Conservation (phyloP, 805 yeast genomes). For the Suhomyces sp. region DNA sequence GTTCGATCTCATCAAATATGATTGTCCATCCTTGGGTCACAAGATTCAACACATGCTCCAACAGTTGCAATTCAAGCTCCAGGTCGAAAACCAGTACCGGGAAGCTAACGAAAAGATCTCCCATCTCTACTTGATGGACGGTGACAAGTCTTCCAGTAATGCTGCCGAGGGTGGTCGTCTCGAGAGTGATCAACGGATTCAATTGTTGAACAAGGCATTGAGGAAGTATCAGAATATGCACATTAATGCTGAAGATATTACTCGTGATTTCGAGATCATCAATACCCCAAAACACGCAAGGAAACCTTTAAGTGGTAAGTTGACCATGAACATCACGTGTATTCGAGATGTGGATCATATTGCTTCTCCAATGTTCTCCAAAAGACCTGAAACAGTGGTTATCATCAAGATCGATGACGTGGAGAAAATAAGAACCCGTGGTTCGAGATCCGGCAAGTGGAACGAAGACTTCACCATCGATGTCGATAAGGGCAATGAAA, state of each 20-base stretch:
- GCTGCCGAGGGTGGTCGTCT: conserved; percentile 87
- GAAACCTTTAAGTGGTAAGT: conserved; percentile 78
- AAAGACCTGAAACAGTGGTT: conserved; percentile 76
- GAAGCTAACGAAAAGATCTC: conserved; percentile 90
- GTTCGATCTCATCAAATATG: conserved; percentile 83
- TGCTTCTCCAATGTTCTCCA: conserved; percentile 75
- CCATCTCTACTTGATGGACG: conserved; percentile 83
- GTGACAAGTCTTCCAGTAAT: conserved; percentile 79
- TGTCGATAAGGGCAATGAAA: conserved; percentile 89
- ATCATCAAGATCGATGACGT: conserved; percentile 86
- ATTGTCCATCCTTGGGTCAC: conserved; percentile 92
- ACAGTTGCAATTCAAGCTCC: conserved; percentile 88
- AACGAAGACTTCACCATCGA: conserved; percentile 76
- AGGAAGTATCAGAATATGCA: conserved; percentile 90
- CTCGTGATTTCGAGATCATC: conserved; percentile 62
- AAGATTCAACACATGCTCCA: conserved; percentile 94
- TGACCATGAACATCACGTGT: conserved; percentile 70
- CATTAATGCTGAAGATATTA: conserved; percentile 62
- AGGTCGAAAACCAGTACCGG: conserved; percentile 90
- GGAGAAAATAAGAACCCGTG: conserved; percentile 71
- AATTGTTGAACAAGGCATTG: conserved; percentile 75
- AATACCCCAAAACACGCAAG: conserved; percentile 74
- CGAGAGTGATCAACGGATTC: conserved; percentile 84
- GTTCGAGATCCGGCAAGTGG: conserved; percentile 77
- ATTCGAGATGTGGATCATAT: conserved; percentile 91